Base-by-base conservation (phyloP, 495 filamentous ascomycete genomes). In the Penicillium diatomitis region DNA sequence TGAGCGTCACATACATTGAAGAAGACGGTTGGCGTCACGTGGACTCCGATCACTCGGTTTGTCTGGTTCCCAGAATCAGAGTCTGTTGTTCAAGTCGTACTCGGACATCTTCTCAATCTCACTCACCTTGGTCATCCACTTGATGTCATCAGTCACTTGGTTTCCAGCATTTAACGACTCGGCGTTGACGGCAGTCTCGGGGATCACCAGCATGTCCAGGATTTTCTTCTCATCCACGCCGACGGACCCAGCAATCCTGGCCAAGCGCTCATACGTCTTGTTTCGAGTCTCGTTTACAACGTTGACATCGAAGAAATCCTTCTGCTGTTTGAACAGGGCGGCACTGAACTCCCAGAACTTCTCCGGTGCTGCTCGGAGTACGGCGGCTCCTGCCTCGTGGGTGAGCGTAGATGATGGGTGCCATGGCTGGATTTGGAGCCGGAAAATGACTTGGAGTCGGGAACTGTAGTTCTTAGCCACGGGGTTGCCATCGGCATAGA, bases 361-460 rank as follows among this genome's bases (percentile, higher is more conserved):
- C 9, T 75, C 68, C 0, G 87, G 83, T 3, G 82, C 64, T 2
- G 87, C 53, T 28, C 71, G 76, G 38, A 87, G 72, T 5, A 95
- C 85, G 6, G 89, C 90, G 7, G 85, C 74, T 6, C 72, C 90
- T 36, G 91, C 88, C 75, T 96, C 91, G 67, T 97, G 91, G 28
- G 77, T 75, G 10, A 95, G 80, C 0, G 89, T 95, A 20, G 84
- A 88, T 40, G 85, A 87, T 8, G 91, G 91, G 65, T 97, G 90
- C 90, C 91, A 97, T 9, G 91, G 91, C 64, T 97, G 90, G 54
- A 96, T 81, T 60, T 96, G 90, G 55, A 90, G 88, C 27, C 89
- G 85, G 71, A 96, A 84, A 46, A 96, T 78, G 46, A 91, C 70
- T 50, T 83, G 79, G 3, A 91, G 67, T 48, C 71, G 76, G 27